Base-by-base conservation (phyloP, 768 basidiomycete genomes). In the Saitozyma sp. region DNA sequence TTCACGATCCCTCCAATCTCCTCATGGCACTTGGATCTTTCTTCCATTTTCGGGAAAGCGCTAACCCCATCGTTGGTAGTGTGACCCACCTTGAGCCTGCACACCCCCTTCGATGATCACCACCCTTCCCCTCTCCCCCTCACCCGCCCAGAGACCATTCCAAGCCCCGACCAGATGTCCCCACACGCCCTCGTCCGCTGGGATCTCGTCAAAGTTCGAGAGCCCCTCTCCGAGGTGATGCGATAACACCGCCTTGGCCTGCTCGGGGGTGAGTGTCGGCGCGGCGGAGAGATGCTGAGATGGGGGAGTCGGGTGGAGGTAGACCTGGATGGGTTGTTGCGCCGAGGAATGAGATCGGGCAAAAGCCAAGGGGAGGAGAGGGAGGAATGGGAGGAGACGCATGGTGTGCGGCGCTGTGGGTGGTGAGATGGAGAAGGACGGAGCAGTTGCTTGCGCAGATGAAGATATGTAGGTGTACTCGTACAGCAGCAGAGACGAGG, bases 31-130 rank as follows among this genome's bases (percentile, higher is more conserved):
- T 9, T 29, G 29, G 29, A 5, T 29, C 29, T 29, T 29, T 29
- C 2, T 29, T 29, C 2, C 29, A n/a, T n/a, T 29, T 29, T 2
- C 29, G 29, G 29, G 29, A 29, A 29, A 14, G 29, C 29, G 29
- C 29, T n/a, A 29, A 29, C 5, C 2, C 29, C 29, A 29, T 29
- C 29, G 5, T 29, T 29, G 29, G 29, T 2, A 29, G 29, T 29
- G 29, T 29, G 39, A 66, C 73, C 50, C 41, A 76, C 75, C 73
- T 60, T 75, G 69, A 49, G 73, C 39, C 3, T 49, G 29, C 1
- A 75, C 69, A 49, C 71, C 71, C 14, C 77, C 77, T 40, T 78
- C 69, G 46, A 78, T 64, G 37, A 78, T 64, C 3, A 78, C 70
- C 9, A 78, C 67, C 53, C 66, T 74, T 9, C 67, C 62, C 29